phyloP scores from a whole-genome alignment of 768 basidiomycete species.

The Pleurotus platypus region DNA sequence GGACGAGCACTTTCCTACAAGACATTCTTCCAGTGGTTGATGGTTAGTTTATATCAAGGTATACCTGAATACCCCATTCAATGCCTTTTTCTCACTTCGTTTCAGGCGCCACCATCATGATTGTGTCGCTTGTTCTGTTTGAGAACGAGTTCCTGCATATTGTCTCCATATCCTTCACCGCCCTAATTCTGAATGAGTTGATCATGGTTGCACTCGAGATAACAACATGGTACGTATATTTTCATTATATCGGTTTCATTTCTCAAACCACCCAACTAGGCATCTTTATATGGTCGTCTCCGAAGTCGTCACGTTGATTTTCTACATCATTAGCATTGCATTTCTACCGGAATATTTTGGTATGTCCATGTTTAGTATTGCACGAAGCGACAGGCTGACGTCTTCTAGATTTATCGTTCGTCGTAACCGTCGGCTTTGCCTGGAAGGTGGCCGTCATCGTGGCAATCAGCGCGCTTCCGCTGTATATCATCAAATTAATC shows the following conservation, averaged over 20 bases:
- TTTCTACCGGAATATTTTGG: slow-evolving; percentile 98
- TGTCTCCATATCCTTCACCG: slow-evolving; percentile 97
- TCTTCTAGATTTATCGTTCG: slow-evolving; percentile 81
- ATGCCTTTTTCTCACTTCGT: not conserved
- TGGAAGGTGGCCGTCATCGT: slow-evolving; percentile 98
- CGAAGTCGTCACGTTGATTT: slow-evolving; percentile 81
- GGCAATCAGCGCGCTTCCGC: slow-evolving; percentile 86
- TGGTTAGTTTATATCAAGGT: slow-evolving; percentile 99
- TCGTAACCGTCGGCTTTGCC: slow-evolving; percentile 80
- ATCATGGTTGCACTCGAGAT: slow-evolving; percentile 99
- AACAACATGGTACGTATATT: slow-evolving; percentile 69
- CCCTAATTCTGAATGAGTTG: slow-evolving; percentile 92
- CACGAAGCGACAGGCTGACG: slow-evolving; percentile 3
- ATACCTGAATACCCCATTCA: slow-evolving; percentile 7
- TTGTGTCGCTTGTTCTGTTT: slow-evolving; percentile 92
- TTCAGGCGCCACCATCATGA: slow-evolving; percentile 95
- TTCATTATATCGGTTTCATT: not conserved
- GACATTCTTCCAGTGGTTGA: slow-evolving; percentile 97
- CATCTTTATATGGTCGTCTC: slow-evolving; percentile 94
- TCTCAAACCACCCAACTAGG: slow-evolving; percentile 38
- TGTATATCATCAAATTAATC: slow-evolving; percentile 88
- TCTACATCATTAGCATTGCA: slow-evolving; percentile 89
- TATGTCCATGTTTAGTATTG: slow-evolving; percentile 33
- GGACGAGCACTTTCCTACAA: slow-evolving; percentile 94
- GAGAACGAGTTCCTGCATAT: slow-evolving; percentile 98